Conservation (phyloP, 75 land plant species). For the Sequoiadendron giganteum region DNA sequence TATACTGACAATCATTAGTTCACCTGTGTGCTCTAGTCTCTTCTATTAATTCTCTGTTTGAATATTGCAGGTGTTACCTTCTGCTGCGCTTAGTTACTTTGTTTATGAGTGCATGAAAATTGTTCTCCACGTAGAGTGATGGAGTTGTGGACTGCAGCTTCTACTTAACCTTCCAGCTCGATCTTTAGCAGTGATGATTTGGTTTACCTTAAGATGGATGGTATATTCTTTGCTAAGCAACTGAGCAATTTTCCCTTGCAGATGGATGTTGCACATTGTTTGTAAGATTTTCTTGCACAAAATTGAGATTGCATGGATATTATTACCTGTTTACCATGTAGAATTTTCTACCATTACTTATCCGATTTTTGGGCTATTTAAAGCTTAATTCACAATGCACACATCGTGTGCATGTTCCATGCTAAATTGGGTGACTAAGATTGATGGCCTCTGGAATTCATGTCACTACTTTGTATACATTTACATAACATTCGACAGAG, state of each 20-base stretch:
- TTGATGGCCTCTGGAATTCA: not conserved
- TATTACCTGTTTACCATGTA: not conserved
- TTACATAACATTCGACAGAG: not conserved
- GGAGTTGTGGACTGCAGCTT: not conserved
- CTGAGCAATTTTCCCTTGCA: not conserved
- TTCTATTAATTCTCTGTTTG: slow-evolving; percentile 8
- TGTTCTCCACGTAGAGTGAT: slow-evolving; percentile 62
- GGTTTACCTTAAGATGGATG: not conserved
- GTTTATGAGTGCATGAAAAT: slow-evolving; percentile 85
- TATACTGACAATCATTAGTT: not conserved
- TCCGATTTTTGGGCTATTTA: not conserved
- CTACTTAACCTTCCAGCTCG: not conserved
- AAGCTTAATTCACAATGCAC: not conserved
- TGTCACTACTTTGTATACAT: not conserved
- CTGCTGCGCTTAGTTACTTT: slow-evolving; percentile 79
- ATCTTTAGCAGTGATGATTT: not conserved
- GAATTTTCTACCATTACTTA: not conserved
- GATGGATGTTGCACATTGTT: not conserved
- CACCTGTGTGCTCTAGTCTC: not conserved
- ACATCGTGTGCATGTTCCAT: not conserved
- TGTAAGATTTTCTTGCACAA: not conserved
- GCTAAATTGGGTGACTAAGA: not conserved
- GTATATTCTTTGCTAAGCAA: not conserved
- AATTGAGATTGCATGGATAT: not conserved
- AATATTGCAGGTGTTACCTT: slow-evolving; percentile 69